Evolutionary conservation across 257 asterid species (phyloP).

Genomic region (Linaria vulgaris): DNA sequence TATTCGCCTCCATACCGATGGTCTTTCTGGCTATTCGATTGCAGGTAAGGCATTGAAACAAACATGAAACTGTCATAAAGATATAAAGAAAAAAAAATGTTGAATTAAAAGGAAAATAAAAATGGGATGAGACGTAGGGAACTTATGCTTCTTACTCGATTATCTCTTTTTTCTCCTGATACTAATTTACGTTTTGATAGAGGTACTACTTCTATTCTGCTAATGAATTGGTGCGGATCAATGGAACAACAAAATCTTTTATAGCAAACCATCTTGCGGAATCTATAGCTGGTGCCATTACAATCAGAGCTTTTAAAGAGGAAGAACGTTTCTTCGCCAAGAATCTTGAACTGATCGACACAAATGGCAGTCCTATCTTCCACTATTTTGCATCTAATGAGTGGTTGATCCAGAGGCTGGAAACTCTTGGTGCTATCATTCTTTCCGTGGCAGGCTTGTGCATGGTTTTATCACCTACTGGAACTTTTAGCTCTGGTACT

Average conservation of each 20-base stretch:
- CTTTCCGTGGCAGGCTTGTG: slow-evolving; percentile 90
- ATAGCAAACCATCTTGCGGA: slow-evolving; percentile 92
- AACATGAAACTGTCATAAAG: too few relatives aligned
- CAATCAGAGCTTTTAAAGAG: slow-evolving; percentile 82
- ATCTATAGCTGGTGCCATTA: slow-evolving; percentile 75
- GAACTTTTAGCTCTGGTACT: slow-evolving; percentile 84
- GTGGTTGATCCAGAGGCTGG: slow-evolving; percentile 89
- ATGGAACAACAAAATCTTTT: slow-evolving; percentile 90
- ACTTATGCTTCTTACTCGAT: not conserved
- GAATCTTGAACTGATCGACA: slow-evolving; percentile 73
- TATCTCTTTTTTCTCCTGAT: slow-evolving; percentile 14
- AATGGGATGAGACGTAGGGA: too few relatives aligned
- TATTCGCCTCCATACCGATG: slow-evolving; percentile 80
- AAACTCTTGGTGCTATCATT: slow-evolving; percentile 68
- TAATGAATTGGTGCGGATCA: slow-evolving; percentile 85
- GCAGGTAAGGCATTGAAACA: too few relatives aligned
- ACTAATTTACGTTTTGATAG: slow-evolving; percentile 37
- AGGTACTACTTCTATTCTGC: slow-evolving; percentile 86
- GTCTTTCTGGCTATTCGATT: slow-evolving; percentile 72
- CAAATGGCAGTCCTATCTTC: slow-evolving; percentile 82
- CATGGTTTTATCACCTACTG: slow-evolving; percentile 88
- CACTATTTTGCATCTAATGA: slow-evolving; percentile 90
- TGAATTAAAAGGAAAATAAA: too few relatives aligned
- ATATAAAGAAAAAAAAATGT: too few relatives aligned
- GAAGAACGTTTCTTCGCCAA: slow-evolving; percentile 75